Evolutionary conservation across 2,329 filamentous ascomycete genomes (phyloP).

Genomic region (Massarina eburnea): DNA sequence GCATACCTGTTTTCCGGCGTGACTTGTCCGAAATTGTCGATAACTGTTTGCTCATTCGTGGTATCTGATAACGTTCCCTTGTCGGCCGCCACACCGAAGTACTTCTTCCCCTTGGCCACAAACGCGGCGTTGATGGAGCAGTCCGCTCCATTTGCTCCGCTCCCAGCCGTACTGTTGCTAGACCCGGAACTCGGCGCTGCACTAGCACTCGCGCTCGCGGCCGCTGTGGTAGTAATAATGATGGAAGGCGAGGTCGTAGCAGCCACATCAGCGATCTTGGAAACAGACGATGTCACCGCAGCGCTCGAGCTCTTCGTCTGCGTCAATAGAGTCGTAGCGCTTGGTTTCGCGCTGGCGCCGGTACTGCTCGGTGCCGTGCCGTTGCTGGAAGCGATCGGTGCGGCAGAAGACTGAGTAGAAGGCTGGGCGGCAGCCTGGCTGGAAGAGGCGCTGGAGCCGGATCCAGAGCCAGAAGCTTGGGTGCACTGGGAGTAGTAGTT

Average conservation of each 20-base stretch:
- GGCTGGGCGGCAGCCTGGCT: not conserved
- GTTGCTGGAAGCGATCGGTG: constrained; percentile 12
- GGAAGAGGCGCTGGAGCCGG: constrained; percentile 7
- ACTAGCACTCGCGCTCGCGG: too few relatives aligned
- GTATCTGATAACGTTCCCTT: constrained; percentile 53
- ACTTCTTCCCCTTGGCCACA: constrained; percentile 68
- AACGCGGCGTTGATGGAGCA: constrained; percentile 56
- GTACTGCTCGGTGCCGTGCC: not conserved
- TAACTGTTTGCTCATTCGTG: constrained; percentile 60
- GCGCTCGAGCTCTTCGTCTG: not conserved
- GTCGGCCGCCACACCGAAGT: constrained; percentile 63
- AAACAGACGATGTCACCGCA: not conserved
- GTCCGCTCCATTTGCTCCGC: constrained; percentile 19
- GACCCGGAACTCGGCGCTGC: constrained; percentile 3
- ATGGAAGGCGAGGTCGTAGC: not conserved
- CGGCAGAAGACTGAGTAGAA: constrained; percentile 4
- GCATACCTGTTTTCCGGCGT: constrained; percentile 62
- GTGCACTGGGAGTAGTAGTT: constrained; percentile 52
- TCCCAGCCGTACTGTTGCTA: constrained; percentile 5
- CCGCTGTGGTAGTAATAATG: constrained; percentile 6
- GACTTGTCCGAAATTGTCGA: constrained; percentile 63
- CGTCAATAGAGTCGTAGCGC: not conserved
- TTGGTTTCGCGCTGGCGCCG: constrained; percentile 8
- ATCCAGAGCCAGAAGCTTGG: constrained; percentile 8
- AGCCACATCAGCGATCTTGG: not conserved